Evolutionary conservation across 495 filamentous ascomycete genomes (phyloP).

Genomic region (Tuber indicum): DNA sequence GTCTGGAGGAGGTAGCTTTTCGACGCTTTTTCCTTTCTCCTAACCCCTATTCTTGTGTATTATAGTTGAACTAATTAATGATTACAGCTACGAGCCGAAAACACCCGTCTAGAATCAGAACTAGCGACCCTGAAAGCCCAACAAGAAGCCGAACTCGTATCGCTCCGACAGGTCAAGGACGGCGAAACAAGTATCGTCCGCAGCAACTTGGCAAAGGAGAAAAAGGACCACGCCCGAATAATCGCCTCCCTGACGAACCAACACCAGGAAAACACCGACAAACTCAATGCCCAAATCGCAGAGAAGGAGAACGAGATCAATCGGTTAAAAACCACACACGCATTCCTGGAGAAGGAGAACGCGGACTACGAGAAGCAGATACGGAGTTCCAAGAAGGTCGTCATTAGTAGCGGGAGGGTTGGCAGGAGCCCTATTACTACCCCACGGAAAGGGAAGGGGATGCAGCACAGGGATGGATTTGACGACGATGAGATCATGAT

Average conservation of each 20-base stretch:
- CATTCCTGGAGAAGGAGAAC: constrained; percentile 61
- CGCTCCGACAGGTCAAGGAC: constrained; percentile 47
- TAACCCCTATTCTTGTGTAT: not conserved
- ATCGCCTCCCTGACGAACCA: constrained; percentile 50
- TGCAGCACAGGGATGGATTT: constrained; percentile 63
- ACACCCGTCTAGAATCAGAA: constrained; percentile 10
- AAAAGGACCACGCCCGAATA: constrained; percentile 53
- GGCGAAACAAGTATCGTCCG: constrained; percentile 66
- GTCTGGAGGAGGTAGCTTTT: constrained; percentile 13
- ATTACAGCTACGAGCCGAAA: constrained; percentile 21
- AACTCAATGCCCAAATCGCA: constrained; percentile 54
- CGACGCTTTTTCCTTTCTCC: not conserved
- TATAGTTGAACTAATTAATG: constrained; percentile 11
- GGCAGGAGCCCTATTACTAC: constrained; percentile 47
- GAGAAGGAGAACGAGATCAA: constrained; percentile 53
- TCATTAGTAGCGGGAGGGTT: constrained; percentile 15
- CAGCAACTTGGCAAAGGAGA: constrained; percentile 53
- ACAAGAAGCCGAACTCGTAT: constrained; percentile 2
- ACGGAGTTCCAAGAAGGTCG: constrained; percentile 12
- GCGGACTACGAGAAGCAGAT: constrained; percentile 52
- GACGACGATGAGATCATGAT: constrained; percentile 62
- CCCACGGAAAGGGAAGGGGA: constrained; percentile 54
- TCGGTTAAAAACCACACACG: constrained; percentile 57
- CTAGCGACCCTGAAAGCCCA: constrained; percentile 12
- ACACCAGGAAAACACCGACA: constrained; percentile 53